Evolutionary conservation across 2,329 filamentous ascomycete genomes (phyloP).

Genomic region (Penicillium sp.): DNA sequence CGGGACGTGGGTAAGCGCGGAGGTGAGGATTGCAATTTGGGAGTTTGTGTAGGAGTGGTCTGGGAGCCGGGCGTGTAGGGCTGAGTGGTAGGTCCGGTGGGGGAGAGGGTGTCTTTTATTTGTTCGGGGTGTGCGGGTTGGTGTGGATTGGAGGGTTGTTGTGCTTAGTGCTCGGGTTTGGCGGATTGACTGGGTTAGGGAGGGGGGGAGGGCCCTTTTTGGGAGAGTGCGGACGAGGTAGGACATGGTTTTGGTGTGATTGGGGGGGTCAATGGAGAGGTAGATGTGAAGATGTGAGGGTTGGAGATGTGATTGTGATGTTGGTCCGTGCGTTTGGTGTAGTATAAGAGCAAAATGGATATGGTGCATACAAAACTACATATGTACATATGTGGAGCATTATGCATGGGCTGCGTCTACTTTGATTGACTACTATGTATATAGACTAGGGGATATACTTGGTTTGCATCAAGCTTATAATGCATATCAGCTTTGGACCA

Average conservation of each 20-base stretch:
- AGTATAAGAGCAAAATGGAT: not conserved
- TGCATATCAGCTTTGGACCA: not conserved
- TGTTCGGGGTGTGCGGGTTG: not conserved
- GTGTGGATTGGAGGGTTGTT: not conserved
- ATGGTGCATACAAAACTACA: not conserved
- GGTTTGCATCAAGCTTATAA: not conserved
- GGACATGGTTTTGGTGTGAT: conserved; percentile 9
- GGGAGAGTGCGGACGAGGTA: conserved; percentile 11
- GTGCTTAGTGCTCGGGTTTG: not conserved
- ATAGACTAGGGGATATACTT: not conserved
- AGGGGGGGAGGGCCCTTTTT: not conserved
- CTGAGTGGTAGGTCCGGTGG: conserved; percentile 64
- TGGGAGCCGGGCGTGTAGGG: conserved; percentile 60
- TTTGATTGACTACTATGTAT: not conserved
- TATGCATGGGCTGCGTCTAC: not conserved
- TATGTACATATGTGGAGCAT: not conserved
- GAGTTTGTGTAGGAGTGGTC: conserved; percentile 60
- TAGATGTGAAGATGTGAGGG: not conserved
- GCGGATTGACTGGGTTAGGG: not conserved
- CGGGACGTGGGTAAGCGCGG: conserved; percentile 77
- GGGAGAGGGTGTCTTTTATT: not conserved
- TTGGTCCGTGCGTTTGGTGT: conserved; percentile 5
- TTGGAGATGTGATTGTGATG: conserved; percentile 4
- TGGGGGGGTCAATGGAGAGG: not conserved
- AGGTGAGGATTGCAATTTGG: conserved; percentile 74